Base-by-base conservation (phyloP, 2,329 filamentous ascomycete species). In the Trichophyton schoenleinii region DNA sequence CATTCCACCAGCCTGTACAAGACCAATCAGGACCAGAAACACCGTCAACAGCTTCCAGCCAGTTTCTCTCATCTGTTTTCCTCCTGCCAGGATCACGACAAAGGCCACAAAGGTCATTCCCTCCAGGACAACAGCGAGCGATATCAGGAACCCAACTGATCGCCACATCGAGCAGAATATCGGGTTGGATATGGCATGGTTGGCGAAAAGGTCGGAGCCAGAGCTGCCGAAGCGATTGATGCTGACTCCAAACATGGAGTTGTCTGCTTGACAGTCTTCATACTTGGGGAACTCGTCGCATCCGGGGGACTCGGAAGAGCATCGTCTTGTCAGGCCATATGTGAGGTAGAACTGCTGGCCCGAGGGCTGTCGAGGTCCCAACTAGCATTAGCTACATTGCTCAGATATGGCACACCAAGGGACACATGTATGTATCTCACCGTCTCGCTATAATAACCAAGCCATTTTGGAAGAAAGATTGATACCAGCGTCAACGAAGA, bases 141-240 rank as follows among this genome's bases (percentile, higher is more conserved):
- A 88, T 77, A 95, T 90, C 65, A 96, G 75, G 75, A 96, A 97
- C 25, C 89, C 91, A 41, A 90, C 85, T 28, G 85, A 89, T 63
- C 88, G 83, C 92, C 92, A 99, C 81, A 95, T 87, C 68, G 85
- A 87, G 79, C 94, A 97, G 76, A 97, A 96, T n/a, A 41, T 59
- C 38, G 36, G 52, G 28, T 48, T 42, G 42, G 36, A 25, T 34
- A 55, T 57, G 9, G 55, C 18, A 38, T 20, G 20, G n/a, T n/a
- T 20, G 31, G 55, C 20, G 38, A 25, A 5, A 42, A 41, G 55
- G n/a, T n/a, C 31, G 3, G 25, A 55, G 5, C 25, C 38, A 42
- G 34, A 42, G 31, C 38, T 20, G 31, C 31, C 25, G 55, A 57
- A 25, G 6, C 20, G 15, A 25, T 55, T 82, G 59, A 83, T 81